Evolutionary conservation across 2,329 filamentous ascomycete genomes (phyloP).

Genomic region (Claviceps sp.): DNA sequence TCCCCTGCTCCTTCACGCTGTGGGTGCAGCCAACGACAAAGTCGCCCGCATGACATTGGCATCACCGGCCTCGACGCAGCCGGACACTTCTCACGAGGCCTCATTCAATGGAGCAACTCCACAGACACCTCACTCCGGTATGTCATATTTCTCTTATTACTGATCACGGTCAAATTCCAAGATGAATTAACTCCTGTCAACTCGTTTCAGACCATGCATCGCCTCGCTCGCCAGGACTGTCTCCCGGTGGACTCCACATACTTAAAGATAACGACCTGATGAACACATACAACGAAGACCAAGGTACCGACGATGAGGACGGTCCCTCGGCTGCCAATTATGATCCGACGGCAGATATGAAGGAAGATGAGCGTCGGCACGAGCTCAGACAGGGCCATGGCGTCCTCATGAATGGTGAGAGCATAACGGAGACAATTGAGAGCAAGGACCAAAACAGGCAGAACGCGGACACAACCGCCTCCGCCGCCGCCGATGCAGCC

Average conservation of each 20-base stretch:
- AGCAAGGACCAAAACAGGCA: not conserved
- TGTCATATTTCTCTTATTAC: constrained; percentile 15
- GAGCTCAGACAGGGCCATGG: constrained; percentile 48
- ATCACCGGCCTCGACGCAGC: constrained; percentile 38
- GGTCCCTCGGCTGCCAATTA: constrained; percentile 89
- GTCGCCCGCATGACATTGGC: constrained; percentile 37
- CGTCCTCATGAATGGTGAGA: constrained; percentile 31
- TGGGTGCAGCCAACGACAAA: constrained; percentile 48
- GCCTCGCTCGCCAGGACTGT: constrained; percentile 29
- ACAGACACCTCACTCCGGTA: constrained; percentile 35
- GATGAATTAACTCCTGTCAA: constrained; percentile 11
- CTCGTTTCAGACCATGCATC: constrained; percentile 22
- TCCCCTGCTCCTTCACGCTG: constrained; percentile 61
- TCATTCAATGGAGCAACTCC: constrained; percentile 24
- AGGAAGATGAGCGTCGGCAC: constrained; percentile 64
- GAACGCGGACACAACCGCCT: constrained; percentile 1
- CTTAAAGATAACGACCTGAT: constrained; percentile 54
- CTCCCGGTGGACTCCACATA: constrained; percentile 48
- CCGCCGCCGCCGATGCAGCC: constrained; percentile 16
- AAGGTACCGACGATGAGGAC: constrained; percentile 36
- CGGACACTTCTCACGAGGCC: constrained; percentile 25
- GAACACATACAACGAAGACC: constrained; percentile 39
- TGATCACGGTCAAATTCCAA: not conserved
- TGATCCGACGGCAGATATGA: constrained; percentile 78
- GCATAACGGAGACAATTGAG: constrained; percentile 4